Evolutionary conservation across 169 alveolate genomes (phyloP).

Genomic region (Besnoitia besnoiti): DNA sequence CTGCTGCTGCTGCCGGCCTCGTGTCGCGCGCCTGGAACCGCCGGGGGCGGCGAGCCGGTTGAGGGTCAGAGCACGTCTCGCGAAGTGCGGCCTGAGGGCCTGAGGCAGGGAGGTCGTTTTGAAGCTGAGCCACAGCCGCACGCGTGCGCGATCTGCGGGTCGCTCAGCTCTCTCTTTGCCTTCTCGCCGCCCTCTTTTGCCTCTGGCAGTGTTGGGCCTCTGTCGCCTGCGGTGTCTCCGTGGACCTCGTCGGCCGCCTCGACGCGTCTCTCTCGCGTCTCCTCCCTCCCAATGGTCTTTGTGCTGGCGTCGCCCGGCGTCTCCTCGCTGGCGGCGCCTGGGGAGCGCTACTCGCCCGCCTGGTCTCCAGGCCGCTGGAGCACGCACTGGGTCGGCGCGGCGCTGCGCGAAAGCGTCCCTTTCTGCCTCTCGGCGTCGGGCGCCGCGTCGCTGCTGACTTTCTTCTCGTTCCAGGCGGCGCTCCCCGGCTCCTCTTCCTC

Average conservation of each 20-base stretch:
- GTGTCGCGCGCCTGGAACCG: not conserved
- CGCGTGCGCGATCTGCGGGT: not conserved
- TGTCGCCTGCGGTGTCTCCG: not conserved
- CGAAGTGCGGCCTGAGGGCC: too few relatives aligned
- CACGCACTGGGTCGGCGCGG: conserved; percentile 6
- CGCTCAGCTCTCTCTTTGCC: not conserved
- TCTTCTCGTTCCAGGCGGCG: not conserved
- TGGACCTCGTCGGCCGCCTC: too few relatives aligned
- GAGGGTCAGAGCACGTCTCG: too few relatives aligned
- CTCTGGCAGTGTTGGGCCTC: too few relatives aligned
- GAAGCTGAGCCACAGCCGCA: not conserved
- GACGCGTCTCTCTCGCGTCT: too few relatives aligned
- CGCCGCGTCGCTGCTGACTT: not conserved
- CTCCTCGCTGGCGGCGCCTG: conserved; percentile 18
- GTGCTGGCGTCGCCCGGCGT: not conserved
- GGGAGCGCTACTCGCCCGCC: not conserved
- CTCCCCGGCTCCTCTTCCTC: not conserved
- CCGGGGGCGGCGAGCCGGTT: not conserved
- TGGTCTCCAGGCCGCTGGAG: conserved; percentile 29
- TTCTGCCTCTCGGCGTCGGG: not conserved
- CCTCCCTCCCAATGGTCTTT: not conserved
- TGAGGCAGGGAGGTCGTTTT: too few relatives aligned
- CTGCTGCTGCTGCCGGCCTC: not conserved
- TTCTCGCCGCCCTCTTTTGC: not conserved
- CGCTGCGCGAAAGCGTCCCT: not conserved